Base-by-base conservation (phyloP, 768 basidiomycete genomes). In the Russula compacta region DNA sequence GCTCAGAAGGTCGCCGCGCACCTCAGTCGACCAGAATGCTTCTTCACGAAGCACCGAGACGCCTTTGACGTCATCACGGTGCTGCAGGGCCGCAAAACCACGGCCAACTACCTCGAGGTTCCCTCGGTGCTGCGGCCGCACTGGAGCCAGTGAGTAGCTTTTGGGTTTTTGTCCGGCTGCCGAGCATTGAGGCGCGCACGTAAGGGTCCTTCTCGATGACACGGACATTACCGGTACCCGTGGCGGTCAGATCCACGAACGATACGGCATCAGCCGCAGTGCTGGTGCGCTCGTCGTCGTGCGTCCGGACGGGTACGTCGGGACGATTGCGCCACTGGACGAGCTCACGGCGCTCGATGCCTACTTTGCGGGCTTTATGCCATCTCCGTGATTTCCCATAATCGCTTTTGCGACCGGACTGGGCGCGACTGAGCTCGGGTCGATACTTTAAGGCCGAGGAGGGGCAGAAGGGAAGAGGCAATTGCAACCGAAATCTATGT, bases 261-360 rank as follows among this genome's bases (percentile, higher is more conserved):
- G 77, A 29, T 86, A 82, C 64, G 85, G 85, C 0, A 76, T 85
- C 48, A 70, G 73, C 36, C 59, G 72, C 6, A 63, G 64, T 52
- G 59, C 63, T 1, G 83, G 83, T 17, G 81, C 77, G 10, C 66
- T 83, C 11, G 77, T 83, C 8, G 73, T 83, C 52, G 78, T 86
- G 6, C 76, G 85, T 29, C 84, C 84, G 8, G 85, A 85, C 66
- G 86, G 86, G 15, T 86, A 86, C 59, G 77, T 89, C 35, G 83
- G 82, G 3, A 75, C 74, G 65, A 73, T 87, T 36, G 76, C 76
- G 1, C 79, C 85, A 0, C 70, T 87, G 44, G 74, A 76, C n/a
- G 64, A 75, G 9, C 54, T 67, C 24, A 67, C 71, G 12, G 67
- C 67, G 1, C 49, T 87, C 48, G 71, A 76, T 36, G 21, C 24